Evolutionary conservation across 1,284 basidiomycete species (phyloP), one percentile per base, ranked within the genome.

Genomic region (Papiliotrema nemorosa): DNA sequence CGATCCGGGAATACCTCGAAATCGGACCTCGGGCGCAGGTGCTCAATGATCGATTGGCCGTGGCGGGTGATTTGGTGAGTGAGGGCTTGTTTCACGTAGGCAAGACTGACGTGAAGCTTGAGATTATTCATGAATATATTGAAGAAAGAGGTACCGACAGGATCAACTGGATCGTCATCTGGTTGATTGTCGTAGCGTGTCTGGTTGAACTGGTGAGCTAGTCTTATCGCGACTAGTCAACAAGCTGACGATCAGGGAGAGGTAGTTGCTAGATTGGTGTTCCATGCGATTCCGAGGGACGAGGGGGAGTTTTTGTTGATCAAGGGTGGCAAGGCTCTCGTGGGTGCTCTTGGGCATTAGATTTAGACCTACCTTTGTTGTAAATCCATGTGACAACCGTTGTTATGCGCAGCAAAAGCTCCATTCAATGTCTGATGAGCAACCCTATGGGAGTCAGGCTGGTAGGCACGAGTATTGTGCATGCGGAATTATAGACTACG

Each of bases 141-240:
- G 93, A 92, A 66, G 88, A 87, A 62, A 84, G 82, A 42, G 90
- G 89, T 9, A 94, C 93, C 87, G 84, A 90, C 62, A 79, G 88
- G n/a, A 89, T 93, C 62, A 92, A 90, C 3, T 91, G 89, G 89
- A 90, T 94, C 59, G 84, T 97, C 57, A 97, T 97, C 62, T 93
- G 90, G 84, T 78, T 97, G 35, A 96, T 96, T 64, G 84, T 92
- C 20, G 84, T 86, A 1, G 91, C 90, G 4, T 87, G 87, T 69
- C 72, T 93, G 18, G 90, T 71, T 4, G 70, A 64, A 52, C 49
- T 59, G 29, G 66, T 63, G 35, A n/a, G 12, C 20, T 18, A 18
- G 5, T 3, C n/a, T 4, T 4, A 18, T 52, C 33, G 16, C 20
- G 14, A 31, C 7, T 31, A 31, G 25, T 47, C 3, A n/a, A 26